A percentile compares a stretch with the other conserved stretches of the same genome.
phyloP scores from a whole-genome alignment of 345 rosid species.

The Citrus sinensis region DVS_A1.0 CM039165.1:35355001-35355500 shows the following conservation, averaged over 20 bases:
- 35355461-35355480: constrained; percentile 52
- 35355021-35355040: no score
- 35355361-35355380: constrained; percentile 51
- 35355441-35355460: constrained; percentile 46
- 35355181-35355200: neutral
- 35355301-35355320: constrained; percentile 55
- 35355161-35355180: no score
- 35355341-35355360: constrained; percentile 42
- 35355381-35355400: constrained; percentile 48
- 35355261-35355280: constrained; percentile 41
- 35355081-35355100: no score
- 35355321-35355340: constrained; percentile 46
- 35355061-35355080: no score
- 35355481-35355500: constrained; percentile 50
- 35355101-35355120: no score
- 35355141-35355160: no score
- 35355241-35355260: constrained; percentile 19
- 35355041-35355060: no score
- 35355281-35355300: constrained; percentile 42
- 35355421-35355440: constrained; percentile 42
- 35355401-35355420: constrained; percentile 44
- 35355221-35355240: neutral
- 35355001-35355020: no score
- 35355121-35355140: no score
- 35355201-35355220: no score